phyloP scores from a whole-genome alignment of 768 basidiomycete species.

The Agrocybe praecox region DNA sequence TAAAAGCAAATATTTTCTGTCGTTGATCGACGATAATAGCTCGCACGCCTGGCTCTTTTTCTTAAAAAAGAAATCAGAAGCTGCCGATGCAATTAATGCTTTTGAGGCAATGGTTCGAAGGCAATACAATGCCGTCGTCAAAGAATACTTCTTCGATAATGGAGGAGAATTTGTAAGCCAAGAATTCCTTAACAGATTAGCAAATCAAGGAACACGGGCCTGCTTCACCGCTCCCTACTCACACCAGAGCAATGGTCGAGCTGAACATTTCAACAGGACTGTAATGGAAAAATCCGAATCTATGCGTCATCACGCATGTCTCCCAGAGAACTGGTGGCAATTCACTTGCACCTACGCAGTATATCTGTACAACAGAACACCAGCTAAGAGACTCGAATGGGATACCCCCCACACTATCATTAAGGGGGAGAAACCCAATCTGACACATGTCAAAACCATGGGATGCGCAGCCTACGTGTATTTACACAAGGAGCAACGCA shows the following conservation, averaged over 20 bases:
- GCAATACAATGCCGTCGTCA: too few relatives aligned
- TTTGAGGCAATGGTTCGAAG: too few relatives aligned
- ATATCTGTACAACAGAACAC: background rate
- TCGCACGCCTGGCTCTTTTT: too few relatives aligned
- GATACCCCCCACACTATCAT: too few relatives aligned
- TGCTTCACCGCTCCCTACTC: conserved; percentile 3
- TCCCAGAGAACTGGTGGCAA: conserved; percentile 5
- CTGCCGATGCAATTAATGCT: too few relatives aligned
- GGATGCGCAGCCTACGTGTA: conserved; percentile 3
- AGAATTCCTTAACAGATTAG: too few relatives aligned
- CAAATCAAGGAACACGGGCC: too few relatives aligned
- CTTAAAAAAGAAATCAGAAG: too few relatives aligned
- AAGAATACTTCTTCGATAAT: too few relatives aligned
- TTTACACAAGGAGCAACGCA: background rate
- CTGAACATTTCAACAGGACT: conserved; percentile 19
- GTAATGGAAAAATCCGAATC: conserved; percentile 12
- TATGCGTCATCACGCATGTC: background rate
- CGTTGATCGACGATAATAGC: too few relatives aligned
- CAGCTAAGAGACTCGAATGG: background rate
- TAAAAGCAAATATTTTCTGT: too few relatives aligned
- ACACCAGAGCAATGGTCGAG: conserved; percentile 21
- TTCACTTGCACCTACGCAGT: background rate
- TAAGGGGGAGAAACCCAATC: background rate
- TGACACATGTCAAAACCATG: background rate
- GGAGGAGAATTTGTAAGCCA: too few relatives aligned